Base-by-base conservation (phyloP, 2,329 filamentous ascomycete species). In the Cordyceps tenuipes region DNA sequence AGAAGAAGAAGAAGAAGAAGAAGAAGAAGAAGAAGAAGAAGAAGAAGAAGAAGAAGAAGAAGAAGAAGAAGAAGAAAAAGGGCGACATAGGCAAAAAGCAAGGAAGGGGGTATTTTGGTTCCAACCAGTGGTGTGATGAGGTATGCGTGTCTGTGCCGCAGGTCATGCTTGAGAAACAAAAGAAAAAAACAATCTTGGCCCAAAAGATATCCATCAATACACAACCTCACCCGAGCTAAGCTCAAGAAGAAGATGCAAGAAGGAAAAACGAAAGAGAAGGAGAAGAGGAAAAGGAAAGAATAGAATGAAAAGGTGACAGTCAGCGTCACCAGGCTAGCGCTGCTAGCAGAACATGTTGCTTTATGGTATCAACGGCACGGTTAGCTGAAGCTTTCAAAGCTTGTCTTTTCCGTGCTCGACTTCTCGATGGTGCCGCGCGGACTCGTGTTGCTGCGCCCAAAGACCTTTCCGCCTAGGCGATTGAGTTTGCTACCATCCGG, bases 391-490 rank as follows among this genome's bases (percentile, higher is more conserved):
- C 57, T 76, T 62, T 79, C 77, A 65, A 77, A 72, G 67, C 75
- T 77, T 60, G 68, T 69, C 68, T 78, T 79, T 62, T 80, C 81
- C 61, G 76, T 73, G 69, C 76, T 81, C 31, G 76, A 74, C 70
- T 80, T 75, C 56, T 80, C 81, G 62, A 82, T 76, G 62, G 80
- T 83, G 49, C 76, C 75, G 66, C 79, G 71, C 43, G 80, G 79
- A 66, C 78, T 83, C 62, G 74, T 77, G 66, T 76, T 80, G 53
- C 73, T 71, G 50, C 83, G 80, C 64, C 77, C 79, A 69, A 85
- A 85, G 29, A 86, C 82, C 61, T 80, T 82, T 63, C 79, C 77
- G 36, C 82, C 75, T 31, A 85, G 75, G 57, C 77, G 77, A 67
- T 82, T 84, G 63, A 85, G 74, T 66, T 82, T 84, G 69, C 77